Conservation (phyloP, 352 stramenopile species). For the Globisporangium acanthophoron region DNA sequence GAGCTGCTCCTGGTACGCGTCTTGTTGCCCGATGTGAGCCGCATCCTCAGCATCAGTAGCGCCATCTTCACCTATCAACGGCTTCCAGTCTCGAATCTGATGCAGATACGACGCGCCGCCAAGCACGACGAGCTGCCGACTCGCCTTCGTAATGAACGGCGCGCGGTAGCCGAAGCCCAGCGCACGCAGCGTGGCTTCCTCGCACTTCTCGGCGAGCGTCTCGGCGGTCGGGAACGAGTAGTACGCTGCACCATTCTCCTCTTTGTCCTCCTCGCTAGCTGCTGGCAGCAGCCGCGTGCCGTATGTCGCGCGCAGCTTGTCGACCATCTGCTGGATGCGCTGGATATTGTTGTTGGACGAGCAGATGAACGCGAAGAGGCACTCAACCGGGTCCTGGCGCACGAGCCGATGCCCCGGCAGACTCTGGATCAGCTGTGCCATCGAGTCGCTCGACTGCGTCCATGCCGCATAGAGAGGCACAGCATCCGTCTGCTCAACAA, state of each 20-base stretch:
- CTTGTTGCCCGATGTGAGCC: background rate
- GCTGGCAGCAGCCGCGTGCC: constrained; percentile 58
- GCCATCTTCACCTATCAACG: background rate
- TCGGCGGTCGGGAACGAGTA: constrained; percentile 91
- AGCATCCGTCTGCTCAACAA: constrained; percentile 13
- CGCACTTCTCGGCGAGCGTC: constrained; percentile 53
- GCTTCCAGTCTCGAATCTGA: constrained; percentile 31
- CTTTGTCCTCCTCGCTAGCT: background rate
- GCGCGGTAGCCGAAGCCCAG: constrained; percentile 89
- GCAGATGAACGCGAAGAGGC: constrained; percentile 97
- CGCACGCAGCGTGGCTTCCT: constrained; percentile 79
- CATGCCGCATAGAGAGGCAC: constrained; percentile 77
- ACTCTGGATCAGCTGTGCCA: constrained; percentile 63
- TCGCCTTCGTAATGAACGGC: constrained; percentile 84
- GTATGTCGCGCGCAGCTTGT: constrained; percentile 86
- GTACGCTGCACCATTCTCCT: constrained; percentile 18
- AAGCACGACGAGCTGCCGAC: constrained; percentile 54
- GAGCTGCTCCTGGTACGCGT: constrained; percentile 44
- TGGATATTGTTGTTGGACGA: constrained; percentile 99
- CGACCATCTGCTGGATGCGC: constrained; percentile 93
- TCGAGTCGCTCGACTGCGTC: constrained; percentile 46
- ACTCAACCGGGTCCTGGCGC: constrained; percentile 94
- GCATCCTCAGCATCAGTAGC: no score
- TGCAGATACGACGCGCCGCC: constrained; percentile 64
- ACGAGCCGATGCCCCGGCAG: constrained; percentile 90